Evolutionary conservation across 2,329 filamentous ascomycete species (phyloP).

Genomic region (Epichloe scottii): DNA sequence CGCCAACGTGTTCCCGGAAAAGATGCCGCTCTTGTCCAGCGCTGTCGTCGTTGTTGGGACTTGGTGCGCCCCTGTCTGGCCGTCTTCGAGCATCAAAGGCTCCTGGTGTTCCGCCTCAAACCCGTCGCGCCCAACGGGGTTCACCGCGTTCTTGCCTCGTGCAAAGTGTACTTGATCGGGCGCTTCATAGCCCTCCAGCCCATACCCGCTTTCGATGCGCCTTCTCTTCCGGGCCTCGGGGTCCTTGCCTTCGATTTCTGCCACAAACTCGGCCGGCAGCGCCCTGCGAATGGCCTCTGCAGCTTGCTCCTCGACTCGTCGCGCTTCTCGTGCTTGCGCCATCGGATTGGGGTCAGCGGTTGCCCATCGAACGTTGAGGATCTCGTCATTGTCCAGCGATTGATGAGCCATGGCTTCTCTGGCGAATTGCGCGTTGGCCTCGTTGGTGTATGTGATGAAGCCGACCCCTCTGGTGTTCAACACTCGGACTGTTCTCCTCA

Average conservation of each 20-base stretch:
- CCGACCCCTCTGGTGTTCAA: conserved; percentile 81
- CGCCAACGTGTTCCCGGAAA: conserved; percentile 71
- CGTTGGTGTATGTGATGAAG: conserved; percentile 89
- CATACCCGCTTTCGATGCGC: conserved; percentile 81
- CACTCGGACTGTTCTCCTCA: conserved; percentile 45
- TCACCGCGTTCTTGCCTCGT: conserved; percentile 56
- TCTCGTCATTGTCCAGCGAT: conserved; percentile 77
- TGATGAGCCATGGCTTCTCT: conserved; percentile 96
- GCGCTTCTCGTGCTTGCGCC: conserved; percentile 82
- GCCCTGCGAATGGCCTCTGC: conserved; percentile 85
- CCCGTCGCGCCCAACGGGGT: conserved; percentile 43
- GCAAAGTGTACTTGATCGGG: conserved; percentile 92
- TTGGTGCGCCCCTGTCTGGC: conserved; percentile 23
- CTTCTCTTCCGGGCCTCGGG: conserved; percentile 77
- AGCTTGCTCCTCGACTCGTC: conserved; percentile 85
- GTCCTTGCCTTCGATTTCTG: conserved; percentile 85
- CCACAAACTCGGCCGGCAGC: conserved; percentile 78
- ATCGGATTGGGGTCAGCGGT: conserved; percentile 93
- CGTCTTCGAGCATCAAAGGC: conserved; percentile 43
- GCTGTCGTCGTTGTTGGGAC: conserved; percentile 21
- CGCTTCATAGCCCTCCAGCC: conserved; percentile 81
- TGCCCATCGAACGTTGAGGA: conserved; percentile 93
- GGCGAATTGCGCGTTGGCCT: conserved; percentile 80
- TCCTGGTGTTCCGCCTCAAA: conserved; percentile 53
- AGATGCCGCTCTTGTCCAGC: conserved; percentile 47